These are phyloP conservation scores for Colletotrichum sp. DNA, from an alignment of 2,329 filamentous ascomycete genomes.

Conservation along the genomic window DNA sequence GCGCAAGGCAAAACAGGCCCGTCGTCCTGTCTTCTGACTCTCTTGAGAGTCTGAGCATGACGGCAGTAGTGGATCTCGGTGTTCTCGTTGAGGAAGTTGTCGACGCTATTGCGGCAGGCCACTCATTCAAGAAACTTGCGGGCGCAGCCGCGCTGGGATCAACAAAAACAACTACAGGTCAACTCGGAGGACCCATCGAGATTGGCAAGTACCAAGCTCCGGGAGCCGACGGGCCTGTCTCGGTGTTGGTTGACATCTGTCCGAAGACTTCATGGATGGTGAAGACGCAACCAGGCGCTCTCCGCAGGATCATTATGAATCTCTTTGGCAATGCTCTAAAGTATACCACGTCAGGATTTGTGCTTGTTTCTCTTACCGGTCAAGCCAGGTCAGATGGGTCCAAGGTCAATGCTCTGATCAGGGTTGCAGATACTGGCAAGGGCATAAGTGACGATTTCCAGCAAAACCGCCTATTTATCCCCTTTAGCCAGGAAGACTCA, in stretches of 20 bases:
- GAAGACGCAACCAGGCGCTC: slow-evolving; percentile 55
- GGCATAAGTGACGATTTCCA: slow-evolving; percentile 70
- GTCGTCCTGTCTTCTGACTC: slow-evolving; percentile 30
- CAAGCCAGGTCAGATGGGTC: slow-evolving; percentile 24
- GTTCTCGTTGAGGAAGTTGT: slow-evolving; percentile 41
- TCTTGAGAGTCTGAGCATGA: slow-evolving; percentile 35
- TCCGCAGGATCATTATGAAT: slow-evolving; percentile 65
- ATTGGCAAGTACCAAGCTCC: slow-evolving; percentile 19
- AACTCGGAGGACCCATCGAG: neutral
- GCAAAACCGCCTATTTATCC: slow-evolving; percentile 63
- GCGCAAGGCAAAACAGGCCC: slow-evolving; percentile 21
- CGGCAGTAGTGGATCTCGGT: slow-evolving; percentile 34
- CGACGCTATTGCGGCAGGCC: slow-evolving; percentile 39
- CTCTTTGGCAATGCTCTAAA: slow-evolving; percentile 68
- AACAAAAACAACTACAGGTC: neutral
- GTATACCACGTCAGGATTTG: slow-evolving; percentile 59
- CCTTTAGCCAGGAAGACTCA: slow-evolving; percentile 68
- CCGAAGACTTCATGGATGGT: slow-evolving; percentile 54
- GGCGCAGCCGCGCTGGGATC: neutral
- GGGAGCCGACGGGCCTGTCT: slow-evolving; percentile 36
- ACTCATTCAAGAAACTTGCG: slow-evolving; percentile 33
- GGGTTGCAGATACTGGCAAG: slow-evolving; percentile 66
- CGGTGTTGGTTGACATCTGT: slow-evolving; percentile 57
- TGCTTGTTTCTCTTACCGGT: slow-evolving; percentile 43
- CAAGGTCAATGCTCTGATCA: slow-evolving; percentile 39